These are phyloP conservation scores for Aspergillus udagawae DNA, from an alignment of 2,329 filamentous ascomycete genomes.

Conservation along the genomic window DNA sequence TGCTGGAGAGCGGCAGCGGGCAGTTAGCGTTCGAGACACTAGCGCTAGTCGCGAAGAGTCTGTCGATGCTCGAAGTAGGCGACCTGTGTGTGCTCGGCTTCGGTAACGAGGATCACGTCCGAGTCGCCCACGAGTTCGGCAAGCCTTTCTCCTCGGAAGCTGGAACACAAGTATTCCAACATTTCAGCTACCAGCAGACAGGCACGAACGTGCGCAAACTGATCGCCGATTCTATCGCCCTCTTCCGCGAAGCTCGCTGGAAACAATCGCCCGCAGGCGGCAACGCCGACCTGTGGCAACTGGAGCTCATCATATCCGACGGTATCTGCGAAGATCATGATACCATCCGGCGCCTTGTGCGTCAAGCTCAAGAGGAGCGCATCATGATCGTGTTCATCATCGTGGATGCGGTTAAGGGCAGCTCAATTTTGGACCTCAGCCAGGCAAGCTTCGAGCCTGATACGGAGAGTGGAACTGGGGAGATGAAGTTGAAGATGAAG, in stretches of 20 bases:
- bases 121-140: slow-evolving; percentile 80
- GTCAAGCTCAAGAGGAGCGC: slow-evolving; percentile 84
- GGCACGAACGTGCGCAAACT: slow-evolving; percentile 81
- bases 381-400: slow-evolving; percentile 99
- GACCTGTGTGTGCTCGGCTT: slow-evolving; percentile 91
- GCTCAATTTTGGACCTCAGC: slow-evolving; percentile 76
- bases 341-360: slow-evolving; percentile 72
- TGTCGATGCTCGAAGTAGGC: slow-evolving; percentile 91
- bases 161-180: slow-evolving; percentile 76
- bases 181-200: slow-evolving; percentile 80
- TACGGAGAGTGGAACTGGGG: slow-evolving; percentile 52
- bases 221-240: slow-evolving; percentile 70
- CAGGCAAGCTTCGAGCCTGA: slow-evolving; percentile 77
- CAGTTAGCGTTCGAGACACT: slow-evolving; percentile 88
- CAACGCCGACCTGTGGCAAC: slow-evolving; percentile 82
- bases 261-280: slow-evolving; percentile 50
- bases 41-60: slow-evolving; percentile 79
- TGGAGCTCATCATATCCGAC: slow-evolving; percentile 89
- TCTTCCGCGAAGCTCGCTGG: slow-evolving; percentile 73
- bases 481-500: slow-evolving; percentile 71
- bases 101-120: slow-evolving; percentile 66
- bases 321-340: slow-evolving; percentile 90
- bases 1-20: slow-evolving; percentile 77
- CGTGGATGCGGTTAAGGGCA: slow-evolving; percentile 64
- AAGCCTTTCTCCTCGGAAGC: slow-evolving; percentile 76